phyloP scores from a whole-genome alignment of 2,329 filamentous ascomycete species.

The Calonectria pteridis region DNA sequence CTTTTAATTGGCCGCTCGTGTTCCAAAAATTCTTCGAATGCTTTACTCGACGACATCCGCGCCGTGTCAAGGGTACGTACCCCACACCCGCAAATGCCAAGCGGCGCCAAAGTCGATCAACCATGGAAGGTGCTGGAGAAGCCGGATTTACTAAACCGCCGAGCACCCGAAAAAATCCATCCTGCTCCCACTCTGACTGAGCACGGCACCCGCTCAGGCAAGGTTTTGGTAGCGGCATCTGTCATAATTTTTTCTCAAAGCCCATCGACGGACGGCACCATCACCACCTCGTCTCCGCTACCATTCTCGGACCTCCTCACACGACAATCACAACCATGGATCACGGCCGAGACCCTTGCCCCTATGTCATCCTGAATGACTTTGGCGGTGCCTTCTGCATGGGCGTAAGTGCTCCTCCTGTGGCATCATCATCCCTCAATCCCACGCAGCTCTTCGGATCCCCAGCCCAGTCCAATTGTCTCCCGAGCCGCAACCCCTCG shows the following conservation, averaged over 20 bases:
- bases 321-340: conserved; percentile 71
- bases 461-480: background rate
- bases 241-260: conserved; percentile 36
- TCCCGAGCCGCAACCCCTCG: conserved; percentile 12
- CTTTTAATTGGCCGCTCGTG: background rate
- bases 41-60: background rate
- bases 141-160: conserved; percentile 30
- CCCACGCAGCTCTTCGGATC: conserved; percentile 14
- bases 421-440: background rate
- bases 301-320: background rate
- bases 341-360: conserved; percentile 96
- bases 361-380: conserved; percentile 96
- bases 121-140: conserved; percentile 25
- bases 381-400: conserved; percentile 97
- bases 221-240: conserved; percentile 31
- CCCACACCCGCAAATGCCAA: background rate
- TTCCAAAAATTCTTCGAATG: background rate
- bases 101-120: background rate
- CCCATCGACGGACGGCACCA: conserved; percentile 28
- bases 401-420: conserved; percentile 75
- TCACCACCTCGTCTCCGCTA: conserved; percentile 11
- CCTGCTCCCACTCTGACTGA: conserved; percentile 16
- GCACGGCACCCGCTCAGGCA: conserved; percentile 27
- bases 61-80: conserved; percentile 9
- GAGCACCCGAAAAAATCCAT: conserved; percentile 29